Base-by-base conservation (phyloP, 2,329 filamentous ascomycete genomes). In the Sphaerulina musiva region DNA sequence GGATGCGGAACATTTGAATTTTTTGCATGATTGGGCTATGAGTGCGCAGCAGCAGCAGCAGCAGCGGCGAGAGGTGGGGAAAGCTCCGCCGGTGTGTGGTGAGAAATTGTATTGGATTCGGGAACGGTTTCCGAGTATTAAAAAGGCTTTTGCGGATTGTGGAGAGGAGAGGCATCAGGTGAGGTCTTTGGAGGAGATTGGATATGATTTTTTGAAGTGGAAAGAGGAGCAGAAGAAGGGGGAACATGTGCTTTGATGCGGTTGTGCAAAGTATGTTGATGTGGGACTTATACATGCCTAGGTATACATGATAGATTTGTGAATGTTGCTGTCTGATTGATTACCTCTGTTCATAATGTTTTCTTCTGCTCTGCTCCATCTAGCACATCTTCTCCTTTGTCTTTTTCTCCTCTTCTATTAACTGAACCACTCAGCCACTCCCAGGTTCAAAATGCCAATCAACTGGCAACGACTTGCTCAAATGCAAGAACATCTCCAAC, bases 81-180 rank as follows among this genome's bases (percentile, higher is more conserved):
- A 89, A 69, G 43, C 78, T 59, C 84, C 88, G 29, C 85, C 85
- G 2, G 73, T 73, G 26, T 96, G 91, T 90, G 78, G 80, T 7
- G 79, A 82, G 45, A 80, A 83, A 69, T 74, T 86, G 62, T 80
- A 82, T 49, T 95, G 88, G 88, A 78, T 86, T 65, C 78, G 91
- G 14, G 77, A 79, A 54, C 76, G 83, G 3, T 87, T 86, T 62
- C 76, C 80, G 0, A 76, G 83, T 10, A 87, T 91, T 36, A 87
- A 89, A 69, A 78, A 83, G 62, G 80, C 78, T 31, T 96, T 93
- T 68, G 79, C 85, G 54, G 75, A 79, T 57, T 73, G 74, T 38
- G 89, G 89, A 0, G 78, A 83, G 36, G 68, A 70, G 46, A 74
- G 80, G 54, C 61, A 69, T 45, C 74, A 71, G 6, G 83, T 89